phyloP scores from a whole-genome alignment of 768 basidiomycete species.

The Phaeotremella skinneri region DNA sequence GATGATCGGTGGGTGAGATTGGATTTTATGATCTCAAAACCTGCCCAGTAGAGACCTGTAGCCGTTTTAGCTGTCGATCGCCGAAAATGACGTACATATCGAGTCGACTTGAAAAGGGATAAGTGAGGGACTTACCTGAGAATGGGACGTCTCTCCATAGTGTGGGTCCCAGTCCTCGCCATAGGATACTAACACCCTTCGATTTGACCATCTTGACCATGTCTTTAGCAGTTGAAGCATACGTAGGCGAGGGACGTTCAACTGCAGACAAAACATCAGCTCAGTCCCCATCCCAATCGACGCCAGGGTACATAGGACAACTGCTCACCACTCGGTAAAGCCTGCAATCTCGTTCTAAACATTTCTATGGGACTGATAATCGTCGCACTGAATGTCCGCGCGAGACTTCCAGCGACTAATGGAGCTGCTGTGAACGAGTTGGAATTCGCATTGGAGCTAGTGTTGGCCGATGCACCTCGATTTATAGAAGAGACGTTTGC shows the following conservation, averaged over 20 bases:
- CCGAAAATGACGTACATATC: too few species aligned
- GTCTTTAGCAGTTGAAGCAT: constrained; percentile 50
- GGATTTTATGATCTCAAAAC: constrained; percentile 80
- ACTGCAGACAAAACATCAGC: constrained; percentile 13
- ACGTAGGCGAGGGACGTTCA: constrained; percentile 42
- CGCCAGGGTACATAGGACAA: neutral
- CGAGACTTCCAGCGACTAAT: constrained; percentile 75
- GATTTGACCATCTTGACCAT: constrained; percentile 62
- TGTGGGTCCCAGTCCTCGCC: constrained; percentile 87
- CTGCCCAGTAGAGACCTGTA: constrained; percentile 78
- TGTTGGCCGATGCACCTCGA: constrained; percentile 6
- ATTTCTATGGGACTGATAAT: constrained; percentile 50
- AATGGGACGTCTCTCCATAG: constrained; percentile 98
- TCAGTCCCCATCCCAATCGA: neutral
- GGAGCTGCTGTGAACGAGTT: constrained; percentile 61
- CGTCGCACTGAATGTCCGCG: constrained; percentile 74
- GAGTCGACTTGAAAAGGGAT: neutral
- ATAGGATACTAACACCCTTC: constrained; percentile 70
- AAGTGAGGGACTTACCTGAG: constrained; percentile 59
- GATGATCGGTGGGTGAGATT: constrained; percentile 59
- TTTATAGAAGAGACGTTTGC: constrained; percentile 32
- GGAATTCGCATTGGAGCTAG: constrained; percentile 13
- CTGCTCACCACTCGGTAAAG: constrained; percentile 40
- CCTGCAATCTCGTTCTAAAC: constrained; percentile 49
- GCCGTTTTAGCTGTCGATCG: neutral